Evolutionary conservation across 2,329 filamentous ascomycete genomes (phyloP), one percentile per base, ranked within the genome.

Genomic region (Drechslera avenae): DNA sequence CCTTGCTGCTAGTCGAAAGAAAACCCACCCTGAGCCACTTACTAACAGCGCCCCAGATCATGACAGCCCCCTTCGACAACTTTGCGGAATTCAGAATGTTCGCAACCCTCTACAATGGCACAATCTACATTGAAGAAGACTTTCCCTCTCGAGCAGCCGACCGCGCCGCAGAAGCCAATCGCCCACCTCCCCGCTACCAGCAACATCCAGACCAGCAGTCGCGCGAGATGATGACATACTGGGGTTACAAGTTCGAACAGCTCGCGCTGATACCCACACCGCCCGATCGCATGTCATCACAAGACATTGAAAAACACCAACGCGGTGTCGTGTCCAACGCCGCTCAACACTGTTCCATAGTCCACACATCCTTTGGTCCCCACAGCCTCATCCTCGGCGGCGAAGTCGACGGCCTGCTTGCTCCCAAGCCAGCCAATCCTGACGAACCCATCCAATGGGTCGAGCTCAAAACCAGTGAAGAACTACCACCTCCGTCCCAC

Each of bases 241-340:
- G 93, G 93, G 93, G 93, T 30, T 99, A 99, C 78, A 99, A 99
- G 71, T 99, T 99, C 66, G 94, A 99, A 74, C 89, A 90, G 0
- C 75, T 99, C 1, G 86, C 87, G 5, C 86, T 94, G 2, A 76
- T 97, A 3, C 86, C 90, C 2, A 76, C 81, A 2, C 83, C 87
- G 0, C 97, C 92, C 86, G 94, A 91, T 87, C 83, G 88, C 49
- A 87, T 85, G 0, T 78, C 86, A 0, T 84, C 90, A 48, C 86
- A 89, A 1, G 85, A 86, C 51, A 97, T 99, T 56, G 92, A 96
- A 69, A 78, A 76, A 48, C 85, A 94, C 21, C 85, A 89, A 35
- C 73, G 84, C 2, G 79, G 88, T 46, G 67, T 86, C 7, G 92
- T 97, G 41, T 92, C 87, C 72, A 99, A 97, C 72, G 86, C 91